Evolutionary conservation across 1,284 basidiomycete species (phyloP), one percentile per base, ranked within the genome.

Genomic region (Coniferiporia sulphurascens): DNA sequence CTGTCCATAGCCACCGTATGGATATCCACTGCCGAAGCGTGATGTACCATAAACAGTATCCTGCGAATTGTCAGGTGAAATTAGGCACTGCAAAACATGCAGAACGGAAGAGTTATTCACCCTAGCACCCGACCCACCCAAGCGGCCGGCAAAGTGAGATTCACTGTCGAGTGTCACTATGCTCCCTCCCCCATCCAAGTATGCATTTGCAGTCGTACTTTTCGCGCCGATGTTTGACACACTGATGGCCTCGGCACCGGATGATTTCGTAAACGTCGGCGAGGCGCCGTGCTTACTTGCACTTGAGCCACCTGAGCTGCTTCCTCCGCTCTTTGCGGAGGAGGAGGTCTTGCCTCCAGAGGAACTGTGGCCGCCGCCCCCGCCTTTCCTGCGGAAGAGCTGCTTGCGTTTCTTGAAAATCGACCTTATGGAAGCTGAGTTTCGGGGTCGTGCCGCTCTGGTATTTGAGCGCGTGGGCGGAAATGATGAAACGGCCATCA

Each of bases 11-110:
- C 61, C 50, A 13, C 61, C 61, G 49, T 62, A 62, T 13, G 61
- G 61, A 36, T 59, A 62, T 21, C 61, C 61, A 53, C 61, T 62
- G 2, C 61, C 61, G 45, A 59, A 62, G 32, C 19, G 51, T 3
- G 51, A 58, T 8, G 61, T 62, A 10, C 63, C 63, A 55, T 52
- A 64, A 13, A 61, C 55, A n/a, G 34, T 32, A 7, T 51, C 49
- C 60, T 59, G 38, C 21, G 46, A 36, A 27, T 35, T 19, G 7
- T 19, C 17, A 15, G 17, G 22, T 22, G 54, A 53, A 32, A 12
- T 21, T 19, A 44, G 27, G 19, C 17, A n/a, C 45, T 53, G 9
- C 38, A 41, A n/a, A 34, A 44, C 9, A 53, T 41, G 17, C 8
- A 49, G 38, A 17, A 43, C 19, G n/a, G 32, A n/a, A 15, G 21